These are phyloP conservation scores for Diphasiastrum complanatum DNA, from an alignment of 83 land plant species.

Conservation along the genomic window DNA sequence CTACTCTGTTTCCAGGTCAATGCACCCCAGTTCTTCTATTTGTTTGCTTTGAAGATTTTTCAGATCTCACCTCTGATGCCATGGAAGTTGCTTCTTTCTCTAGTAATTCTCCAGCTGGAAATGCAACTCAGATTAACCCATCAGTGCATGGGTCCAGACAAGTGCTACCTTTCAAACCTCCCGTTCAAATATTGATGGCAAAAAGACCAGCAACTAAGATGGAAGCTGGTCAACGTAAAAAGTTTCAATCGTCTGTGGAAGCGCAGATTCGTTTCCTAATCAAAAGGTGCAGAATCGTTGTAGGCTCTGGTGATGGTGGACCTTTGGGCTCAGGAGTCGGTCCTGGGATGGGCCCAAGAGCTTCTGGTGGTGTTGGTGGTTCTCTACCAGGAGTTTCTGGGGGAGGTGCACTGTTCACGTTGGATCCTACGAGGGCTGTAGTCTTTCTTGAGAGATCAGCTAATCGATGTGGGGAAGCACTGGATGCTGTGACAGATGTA, in stretches of 20 bases:
- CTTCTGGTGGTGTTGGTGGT: constrained; percentile 35
- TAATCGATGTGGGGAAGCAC: constrained; percentile 50
- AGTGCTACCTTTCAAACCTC: constrained; percentile 34
- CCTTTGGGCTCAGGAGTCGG: constrained; percentile 32
- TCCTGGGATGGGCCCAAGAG: constrained; percentile 48
- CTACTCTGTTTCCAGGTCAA: constrained; percentile 79
- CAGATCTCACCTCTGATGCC: constrained; percentile 31
- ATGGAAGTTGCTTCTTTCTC: not conserved
- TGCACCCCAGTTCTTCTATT: constrained; percentile 86
- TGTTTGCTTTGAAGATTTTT: constrained; percentile 73
- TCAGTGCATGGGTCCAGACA: constrained; percentile 23
- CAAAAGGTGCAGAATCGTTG: constrained; percentile 67
- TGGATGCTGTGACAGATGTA: constrained; percentile 51
- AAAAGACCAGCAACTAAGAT: constrained; percentile 59
- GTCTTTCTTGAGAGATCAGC: constrained; percentile 49
- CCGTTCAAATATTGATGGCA: constrained; percentile 55
- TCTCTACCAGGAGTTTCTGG: constrained; percentile 39
- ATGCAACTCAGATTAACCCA: constrained; percentile 7
- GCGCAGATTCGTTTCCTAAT: constrained; percentile 81
- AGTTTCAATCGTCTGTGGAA: constrained; percentile 85
- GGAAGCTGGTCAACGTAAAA: constrained; percentile 64
- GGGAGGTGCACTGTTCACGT: constrained; percentile 57
- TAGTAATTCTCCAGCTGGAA: constrained; percentile 8
- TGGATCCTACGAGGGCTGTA: constrained; percentile 77
- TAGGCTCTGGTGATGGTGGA: constrained; percentile 42